A percentile compares a stretch with the other conserved stretches of the same genome.
phyloP scores from a whole-genome alignment of 202 grass and related monocot species.

The Thinopyrum obtusiflorum region DNA sequence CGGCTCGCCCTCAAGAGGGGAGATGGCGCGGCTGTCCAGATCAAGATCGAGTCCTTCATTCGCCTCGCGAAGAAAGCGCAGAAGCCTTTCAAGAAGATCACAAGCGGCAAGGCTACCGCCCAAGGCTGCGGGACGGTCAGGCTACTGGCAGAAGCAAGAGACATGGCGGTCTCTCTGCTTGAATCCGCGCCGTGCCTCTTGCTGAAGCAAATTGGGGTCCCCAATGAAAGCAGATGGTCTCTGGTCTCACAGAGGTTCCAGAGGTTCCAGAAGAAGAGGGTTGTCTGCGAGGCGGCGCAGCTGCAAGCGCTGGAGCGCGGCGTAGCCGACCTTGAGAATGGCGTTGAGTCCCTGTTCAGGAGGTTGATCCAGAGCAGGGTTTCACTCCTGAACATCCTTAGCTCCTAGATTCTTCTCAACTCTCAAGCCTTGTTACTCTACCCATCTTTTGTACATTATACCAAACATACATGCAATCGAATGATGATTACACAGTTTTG shows the following conservation, averaged over 20 bases:
- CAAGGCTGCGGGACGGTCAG: slow-evolving; percentile 7
- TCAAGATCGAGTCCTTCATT: slow-evolving; percentile 25
- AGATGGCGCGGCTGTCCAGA: not conserved
- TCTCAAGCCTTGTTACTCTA: not conserved
- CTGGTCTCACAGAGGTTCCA: slow-evolving; percentile 42
- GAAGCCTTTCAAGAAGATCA: slow-evolving; percentile 50
- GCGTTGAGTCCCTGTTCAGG: slow-evolving; percentile 47
- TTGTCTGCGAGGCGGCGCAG: slow-evolving; percentile 24
- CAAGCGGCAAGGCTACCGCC: not conserved
- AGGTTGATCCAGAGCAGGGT: slow-evolving; percentile 64
- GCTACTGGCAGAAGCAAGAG: slow-evolving; percentile 45
- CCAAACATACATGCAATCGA: not conserved
- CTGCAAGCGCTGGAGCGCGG: slow-evolving; percentile 19
- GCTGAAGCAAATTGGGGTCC: not conserved
- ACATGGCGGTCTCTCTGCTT: slow-evolving; percentile 36
- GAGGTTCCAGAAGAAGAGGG: slow-evolving; percentile 24
- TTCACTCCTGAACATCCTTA: slow-evolving; percentile 69
- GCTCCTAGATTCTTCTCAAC: slow-evolving; percentile 35
- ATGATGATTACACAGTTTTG: slow-evolving; percentile 3
- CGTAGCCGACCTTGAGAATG: slow-evolving; percentile 37
- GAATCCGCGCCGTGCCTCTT: slow-evolving; percentile 24
- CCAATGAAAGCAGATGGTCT: slow-evolving; percentile 40
- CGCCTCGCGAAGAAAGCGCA: slow-evolving; percentile 32
- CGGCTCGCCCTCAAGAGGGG: slow-evolving; percentile 41
- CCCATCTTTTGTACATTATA: not conserved